These are phyloP conservation scores for Coemansia sp. DNA, from an alignment of 371 early-diverging fungal species.

Conservation along the genomic window DNA sequence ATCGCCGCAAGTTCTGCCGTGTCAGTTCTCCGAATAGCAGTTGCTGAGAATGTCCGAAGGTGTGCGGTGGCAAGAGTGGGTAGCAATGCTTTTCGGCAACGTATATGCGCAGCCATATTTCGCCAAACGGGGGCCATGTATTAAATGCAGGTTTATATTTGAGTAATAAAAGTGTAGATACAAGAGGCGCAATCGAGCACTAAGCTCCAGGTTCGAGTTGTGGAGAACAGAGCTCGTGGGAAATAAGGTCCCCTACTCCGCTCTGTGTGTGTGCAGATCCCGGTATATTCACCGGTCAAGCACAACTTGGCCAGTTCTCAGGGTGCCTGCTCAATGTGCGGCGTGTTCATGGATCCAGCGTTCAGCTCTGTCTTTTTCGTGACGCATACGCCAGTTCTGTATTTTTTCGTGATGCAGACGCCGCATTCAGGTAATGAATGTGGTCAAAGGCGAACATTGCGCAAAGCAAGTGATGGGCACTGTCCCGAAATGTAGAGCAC, in stretches of 20 bases:
- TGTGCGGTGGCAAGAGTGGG: not conserved
- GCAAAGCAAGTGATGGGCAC: too few species aligned
- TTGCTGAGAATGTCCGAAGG: not conserved
- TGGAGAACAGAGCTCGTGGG: not conserved
- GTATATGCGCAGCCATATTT: not conserved
- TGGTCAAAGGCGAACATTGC: too few species aligned
- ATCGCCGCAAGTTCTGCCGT: constrained; percentile 1
- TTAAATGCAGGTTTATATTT: too few species aligned
- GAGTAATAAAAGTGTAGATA: not conserved
- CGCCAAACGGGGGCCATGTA: not conserved
- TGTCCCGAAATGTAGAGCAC: not conserved
- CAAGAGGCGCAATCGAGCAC: not conserved
- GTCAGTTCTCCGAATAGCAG: not conserved
- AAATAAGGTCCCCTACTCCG: not conserved
- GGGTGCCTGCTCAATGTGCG: too few species aligned
- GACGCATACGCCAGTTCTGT: too few species aligned
- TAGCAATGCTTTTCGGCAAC: not conserved
- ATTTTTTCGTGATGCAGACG: too few species aligned
- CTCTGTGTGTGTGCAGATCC: not conserved
- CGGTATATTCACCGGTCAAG: not conserved
- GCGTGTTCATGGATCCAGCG: too few species aligned
- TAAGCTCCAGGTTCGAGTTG: not conserved
- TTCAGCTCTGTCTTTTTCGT: too few species aligned
- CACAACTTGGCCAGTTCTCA: too few species aligned
- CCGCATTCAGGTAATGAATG: too few species aligned